A percentile compares a stretch with the other conserved stretches of the same genome.
Evolutionary conservation across 495 filamentous ascomycete species (phyloP).

Genomic region (Saxispiralis lemnorum): DNA sequence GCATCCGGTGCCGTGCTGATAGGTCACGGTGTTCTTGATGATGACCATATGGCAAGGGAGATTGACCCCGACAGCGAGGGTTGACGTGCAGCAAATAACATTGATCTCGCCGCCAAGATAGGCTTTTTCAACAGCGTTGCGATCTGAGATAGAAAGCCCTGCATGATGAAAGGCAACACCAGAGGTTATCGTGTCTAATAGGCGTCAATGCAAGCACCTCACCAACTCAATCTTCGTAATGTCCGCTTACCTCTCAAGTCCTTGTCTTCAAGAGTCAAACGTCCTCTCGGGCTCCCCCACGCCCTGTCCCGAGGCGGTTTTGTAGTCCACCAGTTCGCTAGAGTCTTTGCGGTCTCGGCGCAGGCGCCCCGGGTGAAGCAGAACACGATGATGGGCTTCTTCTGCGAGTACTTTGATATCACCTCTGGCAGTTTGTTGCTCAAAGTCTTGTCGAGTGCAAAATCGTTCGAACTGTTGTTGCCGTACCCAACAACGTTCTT

Average conservation of each 20-base stretch:
- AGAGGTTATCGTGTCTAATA: constrained; percentile 35
- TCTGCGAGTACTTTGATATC: constrained; percentile 56
- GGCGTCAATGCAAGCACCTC: neutral
- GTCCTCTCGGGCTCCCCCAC: constrained; percentile 49
- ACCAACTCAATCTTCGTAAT: neutral
- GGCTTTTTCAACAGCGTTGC: constrained; percentile 49
- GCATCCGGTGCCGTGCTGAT: constrained; percentile 32
- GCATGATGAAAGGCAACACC: constrained; percentile 93
- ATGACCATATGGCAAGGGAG: constrained; percentile 84
- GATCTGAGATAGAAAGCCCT: constrained; percentile 56
- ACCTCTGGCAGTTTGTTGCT: constrained; percentile 58
- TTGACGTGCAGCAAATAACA: constrained; percentile 91
- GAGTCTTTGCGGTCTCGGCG: constrained; percentile 51
- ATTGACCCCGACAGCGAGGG: constrained; percentile 84
- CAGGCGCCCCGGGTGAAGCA: constrained; percentile 73
- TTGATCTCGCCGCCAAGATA: constrained; percentile 62
- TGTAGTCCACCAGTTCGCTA: constrained; percentile 49
- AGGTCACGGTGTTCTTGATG: constrained; percentile 74
- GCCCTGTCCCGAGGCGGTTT: constrained; percentile 37
- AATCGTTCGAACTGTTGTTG: constrained; percentile 53
- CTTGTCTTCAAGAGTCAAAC: constrained; percentile 38
- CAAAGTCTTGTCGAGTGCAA: constrained; percentile 66
- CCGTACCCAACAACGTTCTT: constrained; percentile 67
- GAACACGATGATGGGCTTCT: constrained; percentile 85
- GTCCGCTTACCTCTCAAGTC: constrained; percentile 39